phyloP scores from a whole-genome alignment of 2,329 filamentous ascomycete genomes.

The Fusarium scirpi region DNA sequence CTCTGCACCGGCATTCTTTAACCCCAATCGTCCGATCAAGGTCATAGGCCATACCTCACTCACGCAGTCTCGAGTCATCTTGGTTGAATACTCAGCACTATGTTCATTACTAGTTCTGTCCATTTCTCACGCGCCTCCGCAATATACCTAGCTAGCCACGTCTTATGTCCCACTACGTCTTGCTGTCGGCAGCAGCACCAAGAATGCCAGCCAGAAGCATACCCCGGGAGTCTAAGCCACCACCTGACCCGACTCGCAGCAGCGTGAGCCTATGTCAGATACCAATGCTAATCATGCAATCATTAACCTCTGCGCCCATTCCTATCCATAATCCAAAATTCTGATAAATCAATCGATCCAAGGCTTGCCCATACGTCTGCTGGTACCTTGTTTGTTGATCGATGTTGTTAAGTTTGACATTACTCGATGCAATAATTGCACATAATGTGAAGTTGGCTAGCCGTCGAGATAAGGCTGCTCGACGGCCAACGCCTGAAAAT shows the following conservation, averaged over 20 bases:
- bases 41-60: conserved; percentile 12
- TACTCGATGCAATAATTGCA: background rate
- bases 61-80: background rate
- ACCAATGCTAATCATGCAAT: conserved; percentile 55
- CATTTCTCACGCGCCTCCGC: conserved; percentile 40
- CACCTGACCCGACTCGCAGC: conserved; percentile 29
- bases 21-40: background rate
- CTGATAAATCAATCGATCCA: conserved; percentile 30
- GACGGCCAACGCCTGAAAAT: conserved; percentile 44
- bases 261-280: conserved; percentile 48
- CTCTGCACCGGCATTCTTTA: conserved; percentile 3
- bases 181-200: conserved; percentile 18
- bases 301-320: conserved; percentile 50
- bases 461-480: conserved; percentile 9
- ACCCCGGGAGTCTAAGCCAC: conserved; percentile 16
- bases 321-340: conserved; percentile 40
- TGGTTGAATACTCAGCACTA: conserved; percentile 38
- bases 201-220: conserved; percentile 31
- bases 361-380: conserved; percentile 24
- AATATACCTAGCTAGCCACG: conserved; percentile 41
- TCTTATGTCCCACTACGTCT: conserved; percentile 23
- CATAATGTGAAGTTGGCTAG: conserved; percentile 13
- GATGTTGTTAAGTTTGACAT: conserved; percentile 14
- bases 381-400: conserved; percentile 14
- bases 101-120: conserved; percentile 50